Evolutionary conservation across 768 basidiomycete species (phyloP).

Genomic region (Pleurotus cornucopiae): DNA sequence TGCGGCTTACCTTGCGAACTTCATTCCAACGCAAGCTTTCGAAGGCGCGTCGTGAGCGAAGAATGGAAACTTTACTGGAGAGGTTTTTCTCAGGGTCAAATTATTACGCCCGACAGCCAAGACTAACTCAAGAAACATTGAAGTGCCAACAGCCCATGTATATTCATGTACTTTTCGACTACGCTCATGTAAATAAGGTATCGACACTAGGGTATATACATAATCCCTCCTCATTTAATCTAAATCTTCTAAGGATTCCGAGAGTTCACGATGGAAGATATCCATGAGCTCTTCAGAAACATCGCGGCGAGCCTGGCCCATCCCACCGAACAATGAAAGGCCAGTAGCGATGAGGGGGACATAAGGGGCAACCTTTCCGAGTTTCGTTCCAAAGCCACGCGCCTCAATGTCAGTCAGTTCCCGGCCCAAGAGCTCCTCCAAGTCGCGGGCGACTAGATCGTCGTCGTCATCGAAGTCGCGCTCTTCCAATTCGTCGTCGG

Average conservation of each 20-base stretch:
- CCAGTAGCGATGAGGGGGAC: constrained; percentile 4
- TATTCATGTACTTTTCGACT: too few species aligned
- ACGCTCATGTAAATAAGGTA: too few species aligned
- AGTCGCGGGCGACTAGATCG: background rate
- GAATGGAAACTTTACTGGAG: too few species aligned
- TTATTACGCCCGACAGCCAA: too few species aligned
- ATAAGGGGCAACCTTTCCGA: background rate
- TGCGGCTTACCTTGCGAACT: constrained; percentile 49
- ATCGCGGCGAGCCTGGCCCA: background rate
- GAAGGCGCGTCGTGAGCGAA: too few species aligned
- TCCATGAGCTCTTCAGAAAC: constrained; percentile 7
- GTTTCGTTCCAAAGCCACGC: background rate
- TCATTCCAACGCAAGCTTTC: constrained; percentile 32
- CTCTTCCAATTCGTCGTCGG: background rate
- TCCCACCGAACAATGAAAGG: background rate
- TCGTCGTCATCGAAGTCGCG: background rate
- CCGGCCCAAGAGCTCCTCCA: background rate
- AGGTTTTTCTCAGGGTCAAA: too few species aligned
- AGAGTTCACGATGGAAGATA: constrained; percentile 8
- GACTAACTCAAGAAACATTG: too few species aligned
- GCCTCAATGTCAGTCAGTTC: background rate
- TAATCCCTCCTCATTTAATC: background rate
- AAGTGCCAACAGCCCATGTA: too few species aligned
- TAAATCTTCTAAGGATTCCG: constrained; percentile 3
- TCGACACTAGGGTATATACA: background rate